Percentiles rank a stretch among this genome's conserved stretches.
phyloP scores from a whole-genome alignment of 352 stramenopile genomes.

The Elongisporangium prolatum region DNA sequence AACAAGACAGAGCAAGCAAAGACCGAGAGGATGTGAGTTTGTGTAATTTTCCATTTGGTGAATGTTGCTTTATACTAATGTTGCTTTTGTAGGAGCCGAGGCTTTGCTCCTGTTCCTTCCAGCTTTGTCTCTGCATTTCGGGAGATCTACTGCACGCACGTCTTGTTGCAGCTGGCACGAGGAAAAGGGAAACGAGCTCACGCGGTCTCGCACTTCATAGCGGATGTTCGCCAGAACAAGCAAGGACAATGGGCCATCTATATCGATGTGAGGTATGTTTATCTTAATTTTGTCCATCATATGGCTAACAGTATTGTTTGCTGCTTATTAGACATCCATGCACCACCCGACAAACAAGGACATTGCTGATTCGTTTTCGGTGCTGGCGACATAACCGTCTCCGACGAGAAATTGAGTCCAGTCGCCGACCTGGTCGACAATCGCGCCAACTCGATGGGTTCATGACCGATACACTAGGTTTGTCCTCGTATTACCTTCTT shows the following conservation, averaged over 20 bases:
- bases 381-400: constrained; percentile 1
- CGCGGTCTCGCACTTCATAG: constrained; percentile 3
- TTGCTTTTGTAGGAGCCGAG: too few species aligned
- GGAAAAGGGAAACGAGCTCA: constrained; percentile 5
- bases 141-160: constrained; percentile 7
- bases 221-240: not conserved
- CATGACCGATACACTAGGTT: constrained; percentile 10
- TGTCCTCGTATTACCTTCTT: not conserved
- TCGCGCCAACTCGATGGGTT: constrained; percentile 3
- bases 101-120: too few species aligned
- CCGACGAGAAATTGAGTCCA: too few species aligned
- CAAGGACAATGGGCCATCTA: constrained; percentile 1
- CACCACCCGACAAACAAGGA: constrained; percentile 3
- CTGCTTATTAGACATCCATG: not conserved
- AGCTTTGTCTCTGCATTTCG: too few species aligned
- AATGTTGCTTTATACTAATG: too few species aligned
- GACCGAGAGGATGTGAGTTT: too few species aligned
- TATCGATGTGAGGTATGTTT: constrained; percentile 5
- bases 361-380: constrained; percentile 1
- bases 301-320: too few species aligned
- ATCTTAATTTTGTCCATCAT: not conserved
- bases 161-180: constrained; percentile 4
- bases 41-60: too few species aligned
- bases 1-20: too few species aligned
- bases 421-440: too few species aligned